Percentiles rank a stretch among this genome's conserved stretches.
phyloP scores from a whole-genome alignment of 345 rosid genomes.

The Odontarrhena argentea region DNA sequence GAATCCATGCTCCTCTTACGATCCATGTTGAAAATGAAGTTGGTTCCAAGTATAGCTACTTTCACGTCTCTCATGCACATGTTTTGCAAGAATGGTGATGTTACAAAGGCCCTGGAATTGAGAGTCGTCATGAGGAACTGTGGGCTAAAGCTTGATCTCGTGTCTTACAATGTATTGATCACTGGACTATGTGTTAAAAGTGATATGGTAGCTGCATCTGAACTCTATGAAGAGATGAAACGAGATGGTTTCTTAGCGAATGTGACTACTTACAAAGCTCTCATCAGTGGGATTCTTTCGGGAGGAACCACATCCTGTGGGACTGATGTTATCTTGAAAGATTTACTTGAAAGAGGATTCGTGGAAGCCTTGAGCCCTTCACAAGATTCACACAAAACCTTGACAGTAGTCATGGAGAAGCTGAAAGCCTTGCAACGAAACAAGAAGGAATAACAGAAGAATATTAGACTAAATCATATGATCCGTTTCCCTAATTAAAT shows the following conservation, averaged over 20 bases:
- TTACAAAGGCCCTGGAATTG: constrained; percentile 59
- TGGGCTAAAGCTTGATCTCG: constrained; percentile 68
- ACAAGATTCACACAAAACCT: constrained; percentile 40
- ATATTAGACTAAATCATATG: constrained; percentile 12
- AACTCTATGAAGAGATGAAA: constrained; percentile 81
- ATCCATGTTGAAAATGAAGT: constrained; percentile 53
- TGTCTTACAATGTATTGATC: constrained; percentile 75
- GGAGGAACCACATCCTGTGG: constrained; percentile 31
- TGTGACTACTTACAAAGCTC: constrained; percentile 60
- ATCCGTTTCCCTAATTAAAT: constrained; percentile 8
- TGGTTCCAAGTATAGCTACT: constrained; percentile 74
- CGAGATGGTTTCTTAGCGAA: constrained; percentile 61
- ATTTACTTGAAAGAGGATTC: constrained; percentile 63
- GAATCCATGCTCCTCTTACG: constrained; percentile 65
- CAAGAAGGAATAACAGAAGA: constrained; percentile 43
- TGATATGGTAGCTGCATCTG: constrained; percentile 54
- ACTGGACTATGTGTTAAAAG: constrained; percentile 62
- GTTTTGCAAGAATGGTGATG: constrained; percentile 54
- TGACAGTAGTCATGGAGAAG: constrained; percentile 50
- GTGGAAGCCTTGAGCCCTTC: constrained; percentile 41
- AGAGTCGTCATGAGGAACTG: constrained; percentile 51
- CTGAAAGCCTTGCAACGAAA: constrained; percentile 49
- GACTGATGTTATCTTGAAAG: constrained; percentile 56
- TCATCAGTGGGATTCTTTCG: constrained; percentile 52
- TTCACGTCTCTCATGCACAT: constrained; percentile 77